A percentile compares a stretch with the other conserved stretches of the same genome.
Evolutionary conservation across 306 rosid species (phyloP).

Genomic region (Cicer bijugum): DNA sequence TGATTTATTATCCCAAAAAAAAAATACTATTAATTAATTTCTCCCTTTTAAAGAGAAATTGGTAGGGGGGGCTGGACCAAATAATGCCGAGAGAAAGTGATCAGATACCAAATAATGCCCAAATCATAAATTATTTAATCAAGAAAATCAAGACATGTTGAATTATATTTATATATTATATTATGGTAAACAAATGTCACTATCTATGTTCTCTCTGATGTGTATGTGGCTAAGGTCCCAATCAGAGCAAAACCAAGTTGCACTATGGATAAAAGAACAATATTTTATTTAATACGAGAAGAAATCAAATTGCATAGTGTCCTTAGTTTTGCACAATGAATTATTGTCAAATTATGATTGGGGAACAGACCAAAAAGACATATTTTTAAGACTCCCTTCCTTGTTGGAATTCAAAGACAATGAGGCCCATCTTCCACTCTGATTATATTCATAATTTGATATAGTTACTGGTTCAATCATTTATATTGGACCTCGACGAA

Average conservation of each 20-base stretch:
- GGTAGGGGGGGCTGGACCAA: slow-evolving; percentile 48
- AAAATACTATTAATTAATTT: slow-evolving; percentile 17
- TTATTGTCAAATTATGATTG: slow-evolving; percentile 46
- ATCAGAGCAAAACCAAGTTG: slow-evolving; percentile 48
- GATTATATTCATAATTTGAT: slow-evolving; percentile 30
- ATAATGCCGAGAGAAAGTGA: slow-evolving; percentile 14
- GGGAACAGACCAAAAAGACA: slow-evolving; percentile 42
- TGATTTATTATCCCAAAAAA: too few species aligned
- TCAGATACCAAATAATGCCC: slow-evolving; percentile 56
- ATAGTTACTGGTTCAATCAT: background rate
- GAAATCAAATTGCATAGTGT: slow-evolving; percentile 40
- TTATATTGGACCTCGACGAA: slow-evolving; percentile 23
- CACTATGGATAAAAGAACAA: slow-evolving; percentile 48
- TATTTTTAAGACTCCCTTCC: slow-evolving; percentile 40
- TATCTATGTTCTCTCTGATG: slow-evolving; percentile 31
- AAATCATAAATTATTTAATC: slow-evolving; percentile 41
- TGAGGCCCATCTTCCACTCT: slow-evolving; percentile 35
- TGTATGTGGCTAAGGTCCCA: slow-evolving; percentile 41
- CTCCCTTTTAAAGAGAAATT: slow-evolving; percentile 38
- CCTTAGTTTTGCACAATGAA: slow-evolving; percentile 33
- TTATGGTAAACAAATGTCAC: slow-evolving; percentile 37
- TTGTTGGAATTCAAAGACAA: slow-evolving; percentile 42
- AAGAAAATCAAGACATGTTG: slow-evolving; percentile 40
- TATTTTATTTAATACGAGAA: slow-evolving; percentile 43
- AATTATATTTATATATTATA: slow-evolving; percentile 1